These are phyloP conservation scores for Hysterangium stoloniferum DNA, from an alignment of 768 basidiomycete genomes.

Conservation along the genomic window DNA sequence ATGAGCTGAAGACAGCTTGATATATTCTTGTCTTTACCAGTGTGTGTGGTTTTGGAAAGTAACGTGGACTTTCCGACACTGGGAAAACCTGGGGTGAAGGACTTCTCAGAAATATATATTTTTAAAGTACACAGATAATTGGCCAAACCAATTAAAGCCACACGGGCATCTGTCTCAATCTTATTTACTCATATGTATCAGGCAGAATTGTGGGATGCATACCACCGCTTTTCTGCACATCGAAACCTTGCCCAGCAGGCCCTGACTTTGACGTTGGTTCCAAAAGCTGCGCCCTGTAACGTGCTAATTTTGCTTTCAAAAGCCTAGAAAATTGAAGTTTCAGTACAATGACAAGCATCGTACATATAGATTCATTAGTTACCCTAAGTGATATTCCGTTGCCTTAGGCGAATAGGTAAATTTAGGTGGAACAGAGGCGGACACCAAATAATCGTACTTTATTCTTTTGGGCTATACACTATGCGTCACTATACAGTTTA, in stretches of 20 bases:
- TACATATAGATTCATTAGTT: neutral
- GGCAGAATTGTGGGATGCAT: conserved; percentile 3
- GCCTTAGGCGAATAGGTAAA: conserved; percentile 43
- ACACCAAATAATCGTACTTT: conserved; percentile 44
- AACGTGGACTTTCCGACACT: conserved; percentile 66
- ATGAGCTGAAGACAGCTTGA: neutral
- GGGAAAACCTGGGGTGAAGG: conserved; percentile 4
- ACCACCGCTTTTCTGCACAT: conserved; percentile 74
- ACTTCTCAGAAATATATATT: too few relatives aligned
- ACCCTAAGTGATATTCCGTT: conserved; percentile 87
- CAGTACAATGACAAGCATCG: neutral
- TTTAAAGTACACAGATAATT: neutral
- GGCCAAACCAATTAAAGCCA: conserved; percentile 75
- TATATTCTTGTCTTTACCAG: conserved; percentile 23
- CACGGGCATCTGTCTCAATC: conserved; percentile 56
- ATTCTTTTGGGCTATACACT: conserved; percentile 79
- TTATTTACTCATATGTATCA: neutral
- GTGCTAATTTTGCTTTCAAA: conserved; percentile 89
- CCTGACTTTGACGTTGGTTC: conserved; percentile 85
- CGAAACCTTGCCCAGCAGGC: conserved; percentile 76
- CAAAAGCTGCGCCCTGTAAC: conserved; percentile 90
- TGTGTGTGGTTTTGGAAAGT: conserved; percentile 86
- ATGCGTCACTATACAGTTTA: conserved; percentile 1
- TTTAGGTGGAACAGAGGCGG: conserved; percentile 3
- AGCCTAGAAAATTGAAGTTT: conserved; percentile 25